Base-by-base conservation (phyloP, 148 eudicot genomes). In the Rhododendron kiyosumense region DNA sequence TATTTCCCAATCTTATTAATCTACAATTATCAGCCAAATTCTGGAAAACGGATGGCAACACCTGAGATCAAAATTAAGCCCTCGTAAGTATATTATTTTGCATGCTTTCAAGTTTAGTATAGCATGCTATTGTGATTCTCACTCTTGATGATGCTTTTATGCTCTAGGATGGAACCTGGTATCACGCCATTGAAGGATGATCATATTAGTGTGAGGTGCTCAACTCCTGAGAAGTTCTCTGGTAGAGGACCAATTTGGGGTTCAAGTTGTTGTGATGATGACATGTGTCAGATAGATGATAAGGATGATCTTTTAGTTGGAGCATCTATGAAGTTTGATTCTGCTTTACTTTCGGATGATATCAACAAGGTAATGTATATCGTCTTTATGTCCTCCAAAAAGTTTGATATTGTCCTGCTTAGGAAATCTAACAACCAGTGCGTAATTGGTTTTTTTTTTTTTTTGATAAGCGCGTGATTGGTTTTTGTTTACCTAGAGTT, bases 261-360 rank as follows among this genome's bases (percentile, higher is more conserved):
- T 46, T 84, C 89, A 71, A 89, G 91, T 84, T 52, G 90, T 77
- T 78, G 85, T 84, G 93, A 94, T 90, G 95, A 94, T 80, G 98
- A 95, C 86, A 91, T 94, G 95, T 94, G 98, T 90, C 84, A 89
- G 81, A 88, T 94, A 83, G 98, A 95, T 88, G 96, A 94, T 69
- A 90, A 85, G 49, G 91, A 89, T 83, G 93, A 91, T 71, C 85
- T 91, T 52, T 41, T 88, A 73, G 51, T 84, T 46, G 80, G 85
- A 86, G 78, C 87, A 79, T 86, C 92, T 48, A 67, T 83, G 43
- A 88, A 90, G 78, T 80, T 85, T 24, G 84, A 75, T 77, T 83
- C 91, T 32, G 59, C 67, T 28, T 79, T 87, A 85, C 81, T 85
- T 88, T 69, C 82, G 43, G 91, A 86, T 89, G 93, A 93, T 87